phyloP scores from a whole-genome alignment of 2,329 filamentous ascomycete species.

The Aspergillus floridensis region DNA sequence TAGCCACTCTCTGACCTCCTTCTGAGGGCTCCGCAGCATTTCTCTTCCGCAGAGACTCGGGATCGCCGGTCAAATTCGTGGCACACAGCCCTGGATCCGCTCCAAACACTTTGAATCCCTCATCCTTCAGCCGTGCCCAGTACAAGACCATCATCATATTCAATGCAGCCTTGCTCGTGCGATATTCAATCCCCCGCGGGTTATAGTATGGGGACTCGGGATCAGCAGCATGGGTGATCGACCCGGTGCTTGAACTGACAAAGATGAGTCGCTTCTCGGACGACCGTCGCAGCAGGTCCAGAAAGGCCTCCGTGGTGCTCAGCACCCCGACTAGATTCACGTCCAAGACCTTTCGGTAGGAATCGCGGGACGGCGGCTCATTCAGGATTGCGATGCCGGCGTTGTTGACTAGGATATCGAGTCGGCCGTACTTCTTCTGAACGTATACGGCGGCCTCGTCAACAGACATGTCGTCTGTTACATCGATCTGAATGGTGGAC shows the following conservation, averaged over 20 bases:
- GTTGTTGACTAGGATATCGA: constrained; percentile 24
- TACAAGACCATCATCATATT: constrained; percentile 48
- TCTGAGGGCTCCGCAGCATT: constrained; percentile 18
- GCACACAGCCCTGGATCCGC: constrained; percentile 50
- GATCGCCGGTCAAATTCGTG: constrained; percentile 28
- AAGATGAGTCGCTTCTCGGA: constrained; percentile 40
- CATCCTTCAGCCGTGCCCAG: constrained; percentile 37
- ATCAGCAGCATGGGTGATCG: constrained; percentile 30
- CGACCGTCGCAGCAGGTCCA: constrained; percentile 32
- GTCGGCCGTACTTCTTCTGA: constrained; percentile 50
- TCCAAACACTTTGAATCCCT: constrained; percentile 50
- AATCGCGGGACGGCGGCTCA: constrained; percentile 23
- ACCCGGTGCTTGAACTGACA: constrained; percentile 38
- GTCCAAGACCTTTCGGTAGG: constrained; percentile 31
- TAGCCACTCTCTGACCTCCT: constrained; percentile 10
- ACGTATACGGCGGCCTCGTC: constrained; percentile 56
- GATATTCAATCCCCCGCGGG: constrained; percentile 36
- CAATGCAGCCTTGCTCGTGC: constrained; percentile 44
- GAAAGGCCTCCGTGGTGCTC: constrained; percentile 35
- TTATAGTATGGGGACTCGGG: constrained; percentile 25
- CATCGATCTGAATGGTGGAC: constrained; percentile 40
- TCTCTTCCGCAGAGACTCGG: constrained; percentile 12
- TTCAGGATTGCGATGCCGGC: constrained; percentile 10
- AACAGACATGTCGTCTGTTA: constrained; percentile 48
- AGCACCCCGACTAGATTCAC: constrained; percentile 43